Evolutionary conservation across 768 basidiomycete genomes (phyloP), one percentile per base, ranked within the genome.

Genomic region (Cystofilobasidium ferigula): DNA sequence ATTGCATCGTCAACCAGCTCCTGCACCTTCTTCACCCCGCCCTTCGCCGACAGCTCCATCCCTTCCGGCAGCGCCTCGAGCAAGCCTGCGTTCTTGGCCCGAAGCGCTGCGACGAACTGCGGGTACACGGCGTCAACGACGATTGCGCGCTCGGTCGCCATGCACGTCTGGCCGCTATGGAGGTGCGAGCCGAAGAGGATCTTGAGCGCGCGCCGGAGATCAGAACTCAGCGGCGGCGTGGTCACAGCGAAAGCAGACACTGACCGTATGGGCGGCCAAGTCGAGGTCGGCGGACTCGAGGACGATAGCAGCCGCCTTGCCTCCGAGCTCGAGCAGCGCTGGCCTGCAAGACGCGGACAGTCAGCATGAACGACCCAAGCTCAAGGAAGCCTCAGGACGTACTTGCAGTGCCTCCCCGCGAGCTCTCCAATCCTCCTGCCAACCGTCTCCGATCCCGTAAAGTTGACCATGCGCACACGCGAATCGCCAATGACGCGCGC

Each of bases 401-500:
- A 66, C 76, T 79, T 78, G 66, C 78, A 69, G 61, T 78, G 64
- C 48, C 72, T 70, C 3, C 77, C 78, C 57, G 74, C 76, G 22
- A 73, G 45, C 43, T 70, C 67, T 0, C 73, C 78, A 40, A 79
- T 69, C 43, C 72, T 74, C 6, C 69, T 63, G 0, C 78, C 78
- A 3, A 78, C 70, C 12, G 67, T 57, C 6, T 73, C 71, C 1
- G 73, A 32, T 0, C 62, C 63, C 2, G 63, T 64, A 28, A 64
- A 64, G 38, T 38, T 64, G 56, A 64, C 51, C 63, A 64, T 57
- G 54, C 64, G 43, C 28, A 84, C 77, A 24, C 75, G 71, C 2
- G 82, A 81, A 70, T 85, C 80, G 1, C 78, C 82, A 63, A 85
- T 84, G 26, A 84, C 78, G 71, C 82, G 78, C 0, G 81, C 76